Percentiles rank a stretch among this genome's conserved stretches.
Evolutionary conservation across 1,284 basidiomycete genomes (phyloP).

Genomic region (Irpex sp.): DNA sequence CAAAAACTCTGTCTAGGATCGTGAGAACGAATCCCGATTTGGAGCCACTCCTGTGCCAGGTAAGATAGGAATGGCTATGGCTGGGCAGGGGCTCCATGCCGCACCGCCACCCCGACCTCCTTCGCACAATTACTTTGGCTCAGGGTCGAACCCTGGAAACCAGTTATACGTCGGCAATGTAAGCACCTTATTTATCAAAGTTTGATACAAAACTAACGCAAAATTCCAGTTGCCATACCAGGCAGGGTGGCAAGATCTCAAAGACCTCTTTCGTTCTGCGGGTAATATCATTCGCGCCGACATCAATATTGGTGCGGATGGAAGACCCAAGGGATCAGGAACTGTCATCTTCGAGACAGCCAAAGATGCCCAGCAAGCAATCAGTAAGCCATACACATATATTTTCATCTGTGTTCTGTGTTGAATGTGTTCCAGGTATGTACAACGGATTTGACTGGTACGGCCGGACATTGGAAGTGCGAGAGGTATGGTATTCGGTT

Average conservation of each 20-base stretch:
- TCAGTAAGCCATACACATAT: conserved; percentile 52
- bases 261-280: conserved; percentile 93
- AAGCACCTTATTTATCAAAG: conserved; percentile 27
- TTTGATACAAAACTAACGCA: background rate
- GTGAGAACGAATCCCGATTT: conserved; percentile 92
- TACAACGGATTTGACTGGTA: conserved; percentile 96
- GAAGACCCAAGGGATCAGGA: conserved; percentile 90
- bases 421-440: conserved; percentile 56
- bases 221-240: conserved; percentile 79
- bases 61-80: conserved; percentile 90
- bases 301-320: conserved; percentile 89
- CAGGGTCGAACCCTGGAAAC: conserved; percentile 66
- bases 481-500: conserved; percentile 60
- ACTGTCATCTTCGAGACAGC: conserved; percentile 93
- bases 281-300: conserved; percentile 95
- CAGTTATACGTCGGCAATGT: conserved; percentile 94
- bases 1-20: conserved; percentile 62
- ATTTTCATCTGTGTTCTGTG: background rate
- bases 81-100: conserved; percentile 72
- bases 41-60: conserved; percentile 91
- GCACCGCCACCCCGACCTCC: conserved; percentile 72
- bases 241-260: conserved; percentile 98
- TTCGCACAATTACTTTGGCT: conserved; percentile 68
- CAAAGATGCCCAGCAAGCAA: conserved; percentile 89
- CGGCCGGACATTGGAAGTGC: conserved; percentile 87